A percentile compares a stretch with the other conserved stretches of the same genome.
Evolutionary conservation across 139 green algal genomes (phyloP).

Genomic region (Ettlia oleoabundans): DNA sequence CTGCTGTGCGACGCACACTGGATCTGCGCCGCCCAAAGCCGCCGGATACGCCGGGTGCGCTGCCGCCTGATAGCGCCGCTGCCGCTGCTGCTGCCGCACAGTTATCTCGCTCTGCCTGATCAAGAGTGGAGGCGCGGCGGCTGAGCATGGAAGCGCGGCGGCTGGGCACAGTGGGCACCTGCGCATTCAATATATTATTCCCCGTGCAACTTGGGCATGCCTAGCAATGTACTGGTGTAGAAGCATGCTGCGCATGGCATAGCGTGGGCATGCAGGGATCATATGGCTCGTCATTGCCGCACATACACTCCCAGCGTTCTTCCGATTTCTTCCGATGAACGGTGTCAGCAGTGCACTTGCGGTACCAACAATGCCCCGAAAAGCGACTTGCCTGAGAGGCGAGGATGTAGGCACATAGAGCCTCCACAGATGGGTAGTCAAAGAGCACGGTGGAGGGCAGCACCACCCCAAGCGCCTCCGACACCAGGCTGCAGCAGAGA

Average conservation of each 20-base stretch:
- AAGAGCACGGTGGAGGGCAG: constrained; percentile 61
- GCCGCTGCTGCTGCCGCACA: not conserved
- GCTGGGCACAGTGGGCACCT: not conserved
- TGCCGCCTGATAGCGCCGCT: not conserved
- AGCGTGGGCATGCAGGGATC: too few species aligned
- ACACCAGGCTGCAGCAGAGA: not conserved
- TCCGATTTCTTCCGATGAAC: too few species aligned
- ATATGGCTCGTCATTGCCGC: too few species aligned
- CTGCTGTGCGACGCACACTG: not conserved
- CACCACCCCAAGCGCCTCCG: constrained; percentile 31
- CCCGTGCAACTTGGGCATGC: too few species aligned
- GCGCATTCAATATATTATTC: too few species aligned
- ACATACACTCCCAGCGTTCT: too few species aligned
- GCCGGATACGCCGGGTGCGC: too few species aligned
- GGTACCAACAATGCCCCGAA: not conserved
- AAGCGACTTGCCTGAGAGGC: not conserved
- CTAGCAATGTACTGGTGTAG: too few species aligned
- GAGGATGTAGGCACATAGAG: constrained; percentile 38
- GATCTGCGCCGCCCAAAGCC: not conserved
- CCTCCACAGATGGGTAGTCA: constrained; percentile 55
- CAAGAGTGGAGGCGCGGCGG: not conserved
- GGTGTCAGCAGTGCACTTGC: too few species aligned
- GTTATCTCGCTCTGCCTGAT: not conserved
- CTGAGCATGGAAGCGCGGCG: not conserved
- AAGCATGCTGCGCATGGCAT: too few species aligned